Conservation (phyloP, 495 filamentous ascomycete species). For the Xylaria scruposa region DNA sequence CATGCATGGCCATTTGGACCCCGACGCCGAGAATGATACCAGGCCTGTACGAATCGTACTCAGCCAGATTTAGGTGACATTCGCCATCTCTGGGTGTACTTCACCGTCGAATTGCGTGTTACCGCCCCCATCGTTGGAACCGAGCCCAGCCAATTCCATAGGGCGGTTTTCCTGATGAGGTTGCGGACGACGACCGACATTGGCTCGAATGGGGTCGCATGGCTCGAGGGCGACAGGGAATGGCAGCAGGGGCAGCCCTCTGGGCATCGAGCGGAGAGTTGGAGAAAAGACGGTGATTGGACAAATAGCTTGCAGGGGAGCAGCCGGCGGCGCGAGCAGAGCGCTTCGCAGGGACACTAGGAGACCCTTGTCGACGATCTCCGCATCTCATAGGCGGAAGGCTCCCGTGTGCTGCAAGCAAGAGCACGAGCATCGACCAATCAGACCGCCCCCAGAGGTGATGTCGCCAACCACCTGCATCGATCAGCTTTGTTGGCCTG, state of each 20-base stretch:
- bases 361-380: constrained; percentile 37
- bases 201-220: constrained; percentile 15
- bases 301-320: constrained; percentile 12
- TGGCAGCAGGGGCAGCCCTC: constrained; percentile 9
- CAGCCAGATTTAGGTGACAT: constrained; percentile 2
- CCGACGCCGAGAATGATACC: constrained; percentile 8
- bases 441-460: constrained; percentile 34
- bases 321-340: constrained; percentile 38
- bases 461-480: constrained; percentile 38
- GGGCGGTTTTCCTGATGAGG: constrained; percentile 31
- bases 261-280: constrained; percentile 35
- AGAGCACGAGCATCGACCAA: constrained; percentile 36
- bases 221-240: background rate
- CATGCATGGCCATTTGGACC: constrained; percentile 1
- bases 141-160: background rate
- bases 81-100: background rate
- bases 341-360: constrained; percentile 30
- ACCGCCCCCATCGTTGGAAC: constrained; percentile 9
- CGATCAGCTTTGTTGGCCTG: constrained; percentile 36
- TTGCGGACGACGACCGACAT: constrained; percentile 22
- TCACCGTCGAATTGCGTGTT: constrained; percentile 11
- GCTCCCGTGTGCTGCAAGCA: constrained; percentile 35
- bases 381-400: constrained; percentile 38
- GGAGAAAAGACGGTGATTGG: constrained; percentile 39
- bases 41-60: background rate